Conservation (phyloP, 805 yeast genomes). For the Cyberlindnera japonica region DNA sequence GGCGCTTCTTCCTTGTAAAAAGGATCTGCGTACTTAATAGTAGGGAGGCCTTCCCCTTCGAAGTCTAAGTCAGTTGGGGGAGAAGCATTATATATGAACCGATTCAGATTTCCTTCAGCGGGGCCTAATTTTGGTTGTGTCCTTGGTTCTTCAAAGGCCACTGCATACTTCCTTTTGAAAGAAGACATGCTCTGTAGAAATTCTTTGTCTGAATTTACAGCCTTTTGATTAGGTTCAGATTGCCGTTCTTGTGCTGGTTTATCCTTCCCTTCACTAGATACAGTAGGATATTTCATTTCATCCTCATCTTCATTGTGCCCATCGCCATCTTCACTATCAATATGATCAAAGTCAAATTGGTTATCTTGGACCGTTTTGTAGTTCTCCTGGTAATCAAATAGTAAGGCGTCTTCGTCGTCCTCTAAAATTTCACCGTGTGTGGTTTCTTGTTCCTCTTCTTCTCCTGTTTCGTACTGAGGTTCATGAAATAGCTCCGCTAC, state of each 20-base stretch:
- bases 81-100: constrained; percentile 9
- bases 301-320: constrained; percentile 1
- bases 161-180: constrained; percentile 10
- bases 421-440: constrained; percentile 9
- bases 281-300: background rate
- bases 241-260: constrained; percentile 1
- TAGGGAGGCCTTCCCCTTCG: constrained; percentile 44
- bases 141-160: constrained; percentile 2
- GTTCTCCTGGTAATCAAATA: background rate
- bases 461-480: constrained; percentile 20
- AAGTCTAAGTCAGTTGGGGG: constrained; percentile 35
- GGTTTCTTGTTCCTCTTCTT: constrained; percentile 5
- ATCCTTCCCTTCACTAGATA: constrained; percentile 1
- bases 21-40: constrained; percentile 58
- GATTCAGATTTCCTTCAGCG: background rate
- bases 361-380: constrained; percentile 8
- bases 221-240: background rate
- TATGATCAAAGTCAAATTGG: constrained; percentile 5
- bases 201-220: constrained; percentile 5
- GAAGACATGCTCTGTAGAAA: constrained; percentile 6
- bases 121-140: constrained; percentile 1
- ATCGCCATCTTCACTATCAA: background rate
- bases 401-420: constrained; percentile 2
- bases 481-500: constrained; percentile 29
- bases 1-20: constrained; percentile 50